phyloP scores from a whole-genome alignment of 345 rosid species.

The Brassica napus region DNA sequence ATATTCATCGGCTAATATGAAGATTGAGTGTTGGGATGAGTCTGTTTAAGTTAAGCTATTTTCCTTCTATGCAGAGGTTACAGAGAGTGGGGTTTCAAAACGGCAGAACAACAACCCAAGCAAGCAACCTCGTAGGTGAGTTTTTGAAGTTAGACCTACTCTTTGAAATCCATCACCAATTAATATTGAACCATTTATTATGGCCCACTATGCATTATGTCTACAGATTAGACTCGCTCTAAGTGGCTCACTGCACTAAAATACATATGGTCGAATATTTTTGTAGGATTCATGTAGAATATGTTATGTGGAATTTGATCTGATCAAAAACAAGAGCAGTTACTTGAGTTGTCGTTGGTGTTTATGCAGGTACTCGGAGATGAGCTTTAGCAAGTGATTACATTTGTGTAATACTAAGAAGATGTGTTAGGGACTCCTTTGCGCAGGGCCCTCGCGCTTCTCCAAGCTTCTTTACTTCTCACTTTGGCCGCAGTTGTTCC shows the following conservation, averaged over 20 bases:
- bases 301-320: slow-evolving; percentile 1
- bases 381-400: slow-evolving; percentile 38
- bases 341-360: slow-evolving; percentile 13
- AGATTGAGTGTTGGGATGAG: neutral
- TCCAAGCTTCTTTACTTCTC: slow-evolving; percentile 24
- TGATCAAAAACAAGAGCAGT: neutral
- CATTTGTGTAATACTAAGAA: slow-evolving; percentile 6
- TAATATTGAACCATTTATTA: slow-evolving; percentile 5
- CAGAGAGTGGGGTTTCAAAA: slow-evolving; percentile 22
- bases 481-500: slow-evolving; percentile 30
- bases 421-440: slow-evolving; percentile 8
- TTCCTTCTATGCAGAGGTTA: slow-evolving; percentile 21
- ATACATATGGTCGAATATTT: neutral
- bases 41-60: slow-evolving; percentile 7
- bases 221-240: neutral
- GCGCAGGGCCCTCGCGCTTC: slow-evolving; percentile 8
- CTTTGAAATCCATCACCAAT: neutral
- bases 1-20: slow-evolving; percentile 10
- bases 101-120: slow-evolving; percentile 28
- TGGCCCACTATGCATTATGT: slow-evolving; percentile 1
- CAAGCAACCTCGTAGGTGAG: slow-evolving; percentile 43
- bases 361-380: slow-evolving; percentile 40
- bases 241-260: neutral
- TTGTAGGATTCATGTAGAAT: slow-evolving; percentile 1
- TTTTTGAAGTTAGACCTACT: slow-evolving; percentile 5